phyloP scores from a whole-genome alignment of 768 basidiomycete genomes.

The Calocybe cyanea region DNA sequence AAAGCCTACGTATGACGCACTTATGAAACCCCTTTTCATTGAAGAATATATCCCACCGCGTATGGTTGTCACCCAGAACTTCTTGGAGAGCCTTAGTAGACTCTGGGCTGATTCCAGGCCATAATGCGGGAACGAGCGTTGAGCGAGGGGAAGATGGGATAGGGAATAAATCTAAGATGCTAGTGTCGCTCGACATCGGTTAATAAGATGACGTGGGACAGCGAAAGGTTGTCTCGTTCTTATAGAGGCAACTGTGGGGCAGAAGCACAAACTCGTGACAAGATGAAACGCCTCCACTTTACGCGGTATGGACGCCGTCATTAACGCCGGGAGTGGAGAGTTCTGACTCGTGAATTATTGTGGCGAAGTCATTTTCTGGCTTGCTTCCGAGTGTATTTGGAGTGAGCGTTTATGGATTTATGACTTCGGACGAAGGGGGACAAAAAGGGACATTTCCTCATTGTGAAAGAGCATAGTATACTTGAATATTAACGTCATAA shows the following conservation, averaged over 20 bases:
- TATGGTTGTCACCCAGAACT: slow-evolving; percentile 47
- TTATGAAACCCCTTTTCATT: slow-evolving; percentile 52
- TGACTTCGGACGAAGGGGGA: too few species aligned
- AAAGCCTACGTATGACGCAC: slow-evolving; percentile 24
- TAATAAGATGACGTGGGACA: neutral
- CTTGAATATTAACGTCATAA: too few species aligned
- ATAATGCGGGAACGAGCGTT: slow-evolving; percentile 25
- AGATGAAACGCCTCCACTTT: too few species aligned
- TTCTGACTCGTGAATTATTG: too few species aligned
- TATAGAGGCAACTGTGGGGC: neutral
- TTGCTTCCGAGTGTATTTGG: too few species aligned
- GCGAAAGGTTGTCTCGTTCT: neutral
- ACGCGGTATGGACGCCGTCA: too few species aligned
- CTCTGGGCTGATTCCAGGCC: slow-evolving; percentile 32
- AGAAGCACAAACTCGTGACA: neutral
- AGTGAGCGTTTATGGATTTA: too few species aligned
- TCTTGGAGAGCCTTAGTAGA: slow-evolving; percentile 27
- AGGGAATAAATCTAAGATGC: slow-evolving; percentile 25
- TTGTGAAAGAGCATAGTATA: too few species aligned
- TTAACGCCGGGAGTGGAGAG: too few species aligned
- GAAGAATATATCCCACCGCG: slow-evolving; percentile 45
- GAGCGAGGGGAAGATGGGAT: slow-evolving; percentile 25
- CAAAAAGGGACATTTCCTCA: too few species aligned
- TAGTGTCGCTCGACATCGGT: slow-evolving; percentile 4
- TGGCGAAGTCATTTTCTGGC: too few species aligned